phyloP scores from a whole-genome alignment of 2,329 filamentous ascomycete species.

The Trichoderma sp. region DNA sequence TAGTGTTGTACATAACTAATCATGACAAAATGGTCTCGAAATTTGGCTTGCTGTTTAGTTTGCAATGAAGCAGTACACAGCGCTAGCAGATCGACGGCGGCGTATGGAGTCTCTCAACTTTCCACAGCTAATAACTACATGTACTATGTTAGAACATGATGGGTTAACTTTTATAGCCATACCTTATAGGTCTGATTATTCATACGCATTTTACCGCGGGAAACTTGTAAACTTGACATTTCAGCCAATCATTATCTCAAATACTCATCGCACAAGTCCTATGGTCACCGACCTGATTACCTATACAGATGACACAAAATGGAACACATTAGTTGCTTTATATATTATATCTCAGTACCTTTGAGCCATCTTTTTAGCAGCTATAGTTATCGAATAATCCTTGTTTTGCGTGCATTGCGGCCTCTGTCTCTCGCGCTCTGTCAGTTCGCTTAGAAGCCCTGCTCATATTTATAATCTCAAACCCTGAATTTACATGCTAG shows the following conservation, averaged over 20 bases:
- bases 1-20: not conserved
- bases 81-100: not conserved
- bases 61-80: not conserved
- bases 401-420: not conserved
- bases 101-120: not conserved
- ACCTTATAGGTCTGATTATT: slow-evolving; percentile 1
- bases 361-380: not conserved
- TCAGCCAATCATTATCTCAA: not conserved
- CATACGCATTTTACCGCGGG: not conserved
- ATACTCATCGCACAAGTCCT: not conserved
- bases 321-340: not conserved
- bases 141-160: not conserved
- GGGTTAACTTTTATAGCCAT: not conserved
- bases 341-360: not conserved
- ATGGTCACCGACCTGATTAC: not conserved
- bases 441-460: not conserved
- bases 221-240: not conserved
- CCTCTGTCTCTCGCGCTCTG: not conserved
- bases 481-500: not conserved
- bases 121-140: not conserved
- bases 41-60: not conserved
- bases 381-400: not conserved
- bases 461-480: not conserved
- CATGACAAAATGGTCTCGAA: not conserved
- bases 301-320: not conserved